Conservation (phyloP, 768 basidiomycete genomes). For the Clitopilus hobsonii region DNA sequence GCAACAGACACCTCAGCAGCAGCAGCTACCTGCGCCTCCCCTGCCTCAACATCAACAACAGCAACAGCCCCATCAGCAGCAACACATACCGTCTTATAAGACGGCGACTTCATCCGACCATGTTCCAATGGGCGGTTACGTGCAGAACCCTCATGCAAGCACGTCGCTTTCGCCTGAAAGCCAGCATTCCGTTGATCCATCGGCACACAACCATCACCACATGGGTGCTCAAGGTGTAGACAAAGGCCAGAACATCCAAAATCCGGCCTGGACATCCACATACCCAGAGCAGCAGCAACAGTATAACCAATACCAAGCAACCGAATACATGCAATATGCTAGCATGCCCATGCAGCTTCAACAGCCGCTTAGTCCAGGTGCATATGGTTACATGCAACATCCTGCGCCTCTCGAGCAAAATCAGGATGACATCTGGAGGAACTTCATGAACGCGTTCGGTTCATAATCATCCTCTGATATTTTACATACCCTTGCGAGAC, state of each 20-base stretch:
- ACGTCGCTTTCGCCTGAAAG: not conserved
- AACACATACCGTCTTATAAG: not conserved
- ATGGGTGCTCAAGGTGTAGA: not conserved
- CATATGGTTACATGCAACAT: not conserved
- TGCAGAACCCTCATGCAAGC: not conserved
- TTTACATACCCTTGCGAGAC: not conserved
- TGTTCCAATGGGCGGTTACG: not conserved
- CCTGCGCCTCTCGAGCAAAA: conserved; percentile 15
- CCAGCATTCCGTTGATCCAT: not conserved
- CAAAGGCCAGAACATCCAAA: not conserved
- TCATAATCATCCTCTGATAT: not conserved
- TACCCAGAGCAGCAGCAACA: not conserved
- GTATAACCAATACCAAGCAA: not conserved
- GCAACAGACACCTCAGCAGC: not conserved
- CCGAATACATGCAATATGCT: not conserved
- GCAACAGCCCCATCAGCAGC: not conserved
- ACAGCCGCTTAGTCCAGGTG: conserved; percentile 1
- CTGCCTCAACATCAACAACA: not conserved
- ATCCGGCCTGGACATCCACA: not conserved
- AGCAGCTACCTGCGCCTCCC: not conserved
- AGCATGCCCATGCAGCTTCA: not conserved
- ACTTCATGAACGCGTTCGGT: conserved; percentile 26
- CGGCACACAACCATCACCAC: not conserved
- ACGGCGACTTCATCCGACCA: not conserved
- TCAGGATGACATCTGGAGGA: conserved; percentile 36